Conservation (phyloP, 441 rosid species). For the Populus tomentosa region DNA sequence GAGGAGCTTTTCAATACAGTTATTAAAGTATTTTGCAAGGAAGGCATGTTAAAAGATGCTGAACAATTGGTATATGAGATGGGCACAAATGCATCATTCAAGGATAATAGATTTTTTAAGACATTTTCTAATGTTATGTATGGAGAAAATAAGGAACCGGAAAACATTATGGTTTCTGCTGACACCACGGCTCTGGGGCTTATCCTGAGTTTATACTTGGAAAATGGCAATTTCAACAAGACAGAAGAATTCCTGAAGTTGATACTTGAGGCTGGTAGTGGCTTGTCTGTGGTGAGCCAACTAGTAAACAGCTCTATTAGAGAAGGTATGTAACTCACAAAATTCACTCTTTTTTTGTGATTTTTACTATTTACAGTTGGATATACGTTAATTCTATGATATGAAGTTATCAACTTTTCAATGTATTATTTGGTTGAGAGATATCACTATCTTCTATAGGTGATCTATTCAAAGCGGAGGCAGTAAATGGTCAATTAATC, state of each 20-base stretch:
- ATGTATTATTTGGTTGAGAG: slow-evolving; percentile 2
- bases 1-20: slow-evolving; percentile 56
- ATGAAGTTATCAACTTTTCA: background rate
- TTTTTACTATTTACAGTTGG: background rate
- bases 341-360: background rate
- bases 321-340: slow-evolving; percentile 43
- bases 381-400: background rate
- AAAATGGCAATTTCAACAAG: slow-evolving; percentile 32
- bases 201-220: slow-evolving; percentile 48
- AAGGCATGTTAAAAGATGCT: slow-evolving; percentile 58
- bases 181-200: slow-evolving; percentile 54
- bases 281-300: slow-evolving; percentile 48
- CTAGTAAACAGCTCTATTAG: slow-evolving; percentile 41
- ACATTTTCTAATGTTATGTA: slow-evolving; percentile 44
- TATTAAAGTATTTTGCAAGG: slow-evolving; percentile 51
- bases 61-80: slow-evolving; percentile 48
- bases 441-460: slow-evolving; percentile 35
- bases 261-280: slow-evolving; percentile 46
- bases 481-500: slow-evolving; percentile 34
- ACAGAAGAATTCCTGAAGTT: slow-evolving; percentile 41
- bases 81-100: slow-evolving; percentile 29
- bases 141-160: slow-evolving; percentile 21
- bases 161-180: slow-evolving; percentile 26
- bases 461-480: slow-evolving; percentile 43
- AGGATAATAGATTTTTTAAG: slow-evolving; percentile 49